Evolutionary conservation across 805 yeast species (phyloP).

Genomic region (Cyberlindnera xylosilytica): DNA sequence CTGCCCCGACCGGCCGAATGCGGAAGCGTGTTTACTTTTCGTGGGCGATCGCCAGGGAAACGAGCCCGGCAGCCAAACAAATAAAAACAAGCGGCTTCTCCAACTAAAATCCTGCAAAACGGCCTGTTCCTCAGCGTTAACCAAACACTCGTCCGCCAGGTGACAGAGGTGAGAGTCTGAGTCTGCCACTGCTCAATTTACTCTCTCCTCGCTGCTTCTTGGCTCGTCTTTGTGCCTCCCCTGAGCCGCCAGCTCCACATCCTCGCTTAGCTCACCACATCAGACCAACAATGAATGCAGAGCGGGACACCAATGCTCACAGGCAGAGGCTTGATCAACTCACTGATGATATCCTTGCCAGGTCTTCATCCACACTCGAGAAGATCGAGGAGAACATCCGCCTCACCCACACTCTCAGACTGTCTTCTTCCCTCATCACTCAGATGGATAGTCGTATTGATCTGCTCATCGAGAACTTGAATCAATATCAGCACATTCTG

Average conservation of each 20-base stretch:
- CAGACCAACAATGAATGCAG: conserved; percentile 5
- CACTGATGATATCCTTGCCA: conserved; percentile 20
- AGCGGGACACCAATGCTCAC: conserved; percentile 13
- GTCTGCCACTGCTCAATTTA: too few relatives aligned
- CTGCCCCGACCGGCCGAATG: conserved; percentile 10
- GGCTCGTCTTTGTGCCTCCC: too few relatives aligned
- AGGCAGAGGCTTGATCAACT: conserved; percentile 19
- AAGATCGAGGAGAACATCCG: conserved; percentile 25
- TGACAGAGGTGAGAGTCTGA: too few relatives aligned
- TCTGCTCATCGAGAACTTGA: conserved; percentile 19
- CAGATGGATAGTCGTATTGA: conserved; percentile 23
- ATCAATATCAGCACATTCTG: conserved; percentile 29
- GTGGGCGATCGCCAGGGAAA: conserved; percentile 1
- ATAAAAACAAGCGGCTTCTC: not conserved
- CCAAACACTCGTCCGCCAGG: too few relatives aligned
- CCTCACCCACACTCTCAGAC: conserved; percentile 20
- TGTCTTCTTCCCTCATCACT: conserved; percentile 17
- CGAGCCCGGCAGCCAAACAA: not conserved
- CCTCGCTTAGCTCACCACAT: too few relatives aligned
- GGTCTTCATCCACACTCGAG: conserved; percentile 18
- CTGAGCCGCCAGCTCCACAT: too few relatives aligned
- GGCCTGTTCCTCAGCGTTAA: too few relatives aligned
- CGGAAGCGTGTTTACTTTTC: conserved; percentile 9
- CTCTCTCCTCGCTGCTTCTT: too few relatives aligned
- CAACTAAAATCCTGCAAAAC: too few relatives aligned